phyloP scores from a whole-genome alignment of 2,329 filamentous ascomycete species.

The Cladosporium sp. region DNA sequence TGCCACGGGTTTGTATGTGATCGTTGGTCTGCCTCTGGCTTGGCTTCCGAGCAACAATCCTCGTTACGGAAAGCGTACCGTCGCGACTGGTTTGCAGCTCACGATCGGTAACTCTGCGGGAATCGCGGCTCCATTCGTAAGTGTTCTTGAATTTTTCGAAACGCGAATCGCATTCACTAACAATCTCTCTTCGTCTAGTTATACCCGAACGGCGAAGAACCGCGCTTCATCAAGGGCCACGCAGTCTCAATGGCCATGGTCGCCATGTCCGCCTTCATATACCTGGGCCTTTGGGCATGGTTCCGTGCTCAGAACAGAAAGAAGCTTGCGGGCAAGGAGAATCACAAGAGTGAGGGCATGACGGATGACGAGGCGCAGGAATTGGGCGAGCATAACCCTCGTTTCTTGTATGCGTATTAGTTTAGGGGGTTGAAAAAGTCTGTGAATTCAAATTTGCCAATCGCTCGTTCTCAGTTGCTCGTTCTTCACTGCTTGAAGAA shows the following conservation, averaged over 20 bases:
- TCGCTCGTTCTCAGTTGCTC: no score
- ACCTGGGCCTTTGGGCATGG: slow-evolving; percentile 16
- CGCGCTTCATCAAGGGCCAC: slow-evolving; percentile 48
- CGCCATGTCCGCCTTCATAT: slow-evolving; percentile 33
- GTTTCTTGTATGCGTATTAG: slow-evolving; percentile 35
- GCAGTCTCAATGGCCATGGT: slow-evolving; percentile 49
- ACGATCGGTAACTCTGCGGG: slow-evolving; percentile 66
- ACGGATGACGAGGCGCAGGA: slow-evolving; percentile 40
- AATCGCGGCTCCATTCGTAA: slow-evolving; percentile 49
- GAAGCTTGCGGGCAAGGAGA: slow-evolving; percentile 36
- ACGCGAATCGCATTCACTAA: no score
- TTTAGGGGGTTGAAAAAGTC: no score
- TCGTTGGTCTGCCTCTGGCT: slow-evolving; percentile 9
- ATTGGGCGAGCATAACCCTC: slow-evolving; percentile 42
- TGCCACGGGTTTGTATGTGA: slow-evolving; percentile 7
- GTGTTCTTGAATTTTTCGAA: no score
- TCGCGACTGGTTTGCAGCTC: slow-evolving; percentile 65
- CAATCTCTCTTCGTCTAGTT: slow-evolving; percentile 31
- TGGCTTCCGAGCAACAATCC: slow-evolving; percentile 59
- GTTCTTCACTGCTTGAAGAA: no score
- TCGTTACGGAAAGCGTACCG: slow-evolving; percentile 70
- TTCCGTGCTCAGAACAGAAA: slow-evolving; percentile 35
- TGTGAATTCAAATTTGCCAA: no score
- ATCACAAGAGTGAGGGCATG: slow-evolving; percentile 37
- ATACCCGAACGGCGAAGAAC: slow-evolving; percentile 42